phyloP scores from a whole-genome alignment of 257 asterid species.

The Jaltomata sinuosa region DNA sequence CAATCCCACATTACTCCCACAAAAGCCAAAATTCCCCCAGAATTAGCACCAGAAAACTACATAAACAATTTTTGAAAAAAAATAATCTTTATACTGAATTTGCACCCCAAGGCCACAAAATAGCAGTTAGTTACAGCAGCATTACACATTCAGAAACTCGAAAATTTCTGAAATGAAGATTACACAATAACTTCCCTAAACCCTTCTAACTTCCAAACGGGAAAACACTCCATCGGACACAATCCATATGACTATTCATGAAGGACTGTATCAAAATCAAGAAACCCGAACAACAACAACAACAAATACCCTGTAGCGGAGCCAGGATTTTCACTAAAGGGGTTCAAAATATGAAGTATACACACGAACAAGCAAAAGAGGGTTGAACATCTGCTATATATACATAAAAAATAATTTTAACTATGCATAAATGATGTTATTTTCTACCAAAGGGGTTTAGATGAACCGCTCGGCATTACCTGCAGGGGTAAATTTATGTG shows the following conservation, averaged over 20 bases:
- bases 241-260: background rate
- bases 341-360: too few relatives aligned
- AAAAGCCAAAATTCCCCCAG: background rate
- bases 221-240: too few relatives aligned
- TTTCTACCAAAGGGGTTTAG: too few relatives aligned
- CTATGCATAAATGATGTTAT: too few relatives aligned
- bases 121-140: background rate
- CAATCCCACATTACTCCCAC: background rate
- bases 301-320: too few relatives aligned
- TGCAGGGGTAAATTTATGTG: too few relatives aligned
- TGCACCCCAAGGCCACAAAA: background rate
- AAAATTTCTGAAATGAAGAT: background rate
- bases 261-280: background rate
- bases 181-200: background rate
- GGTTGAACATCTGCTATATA: too few relatives aligned
- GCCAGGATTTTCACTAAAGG: too few relatives aligned
- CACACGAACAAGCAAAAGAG: too few relatives aligned
- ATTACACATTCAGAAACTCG: background rate
- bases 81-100: background rate
- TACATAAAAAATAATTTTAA: too few relatives aligned
- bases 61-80: background rate
- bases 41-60: background rate
- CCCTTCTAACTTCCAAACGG: background rate
- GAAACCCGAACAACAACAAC: too few relatives aligned
- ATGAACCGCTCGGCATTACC: too few relatives aligned